phyloP scores from a whole-genome alignment of 352 stramenopile species.

The Peronospora belbahrii region DNA sequence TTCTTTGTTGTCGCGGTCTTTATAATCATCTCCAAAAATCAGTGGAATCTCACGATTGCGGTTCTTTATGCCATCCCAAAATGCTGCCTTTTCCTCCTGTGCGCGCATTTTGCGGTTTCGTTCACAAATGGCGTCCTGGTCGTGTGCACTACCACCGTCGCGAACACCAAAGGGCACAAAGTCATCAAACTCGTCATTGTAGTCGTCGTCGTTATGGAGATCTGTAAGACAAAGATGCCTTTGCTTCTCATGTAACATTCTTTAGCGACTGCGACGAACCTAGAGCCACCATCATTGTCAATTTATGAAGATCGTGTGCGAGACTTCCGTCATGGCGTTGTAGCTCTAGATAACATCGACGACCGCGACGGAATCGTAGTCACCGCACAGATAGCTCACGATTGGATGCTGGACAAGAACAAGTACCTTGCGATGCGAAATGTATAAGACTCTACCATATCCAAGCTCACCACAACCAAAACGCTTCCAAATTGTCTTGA shows the following conservation, averaged over 20 bases:
- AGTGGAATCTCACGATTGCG: slow-evolving; percentile 29
- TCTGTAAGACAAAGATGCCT: too few species aligned
- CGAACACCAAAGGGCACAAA: slow-evolving; percentile 58
- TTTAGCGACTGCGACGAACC: too few species aligned
- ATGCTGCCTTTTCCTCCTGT: slow-evolving; percentile 54
- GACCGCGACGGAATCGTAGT: slow-evolving; percentile 9
- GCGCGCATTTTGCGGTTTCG: slow-evolving; percentile 47
- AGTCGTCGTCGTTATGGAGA: slow-evolving; percentile 83
- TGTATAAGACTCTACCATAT: slow-evolving; percentile 1
- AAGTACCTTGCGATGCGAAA: background rate
- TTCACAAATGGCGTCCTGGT: slow-evolving; percentile 48
- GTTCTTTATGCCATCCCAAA: slow-evolving; percentile 69
- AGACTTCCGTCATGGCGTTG: slow-evolving; percentile 7
- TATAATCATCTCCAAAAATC: slow-evolving; percentile 3
- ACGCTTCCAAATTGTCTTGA: slow-evolving; percentile 13
- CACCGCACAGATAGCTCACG: slow-evolving; percentile 11
- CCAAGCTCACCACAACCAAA: background rate
- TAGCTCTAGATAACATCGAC: slow-evolving; percentile 10
- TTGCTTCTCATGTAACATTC: too few species aligned
- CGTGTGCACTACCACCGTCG: slow-evolving; percentile 34
- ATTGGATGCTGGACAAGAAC: slow-evolving; percentile 2
- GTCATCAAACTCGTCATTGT: slow-evolving; percentile 83
- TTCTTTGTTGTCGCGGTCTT: slow-evolving; percentile 22
- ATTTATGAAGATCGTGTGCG: background rate
- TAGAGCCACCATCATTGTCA: too few species aligned